Base-by-base conservation (phyloP, 352 stramenopile genomes). In the Phytophthora pistaciae region DNA sequence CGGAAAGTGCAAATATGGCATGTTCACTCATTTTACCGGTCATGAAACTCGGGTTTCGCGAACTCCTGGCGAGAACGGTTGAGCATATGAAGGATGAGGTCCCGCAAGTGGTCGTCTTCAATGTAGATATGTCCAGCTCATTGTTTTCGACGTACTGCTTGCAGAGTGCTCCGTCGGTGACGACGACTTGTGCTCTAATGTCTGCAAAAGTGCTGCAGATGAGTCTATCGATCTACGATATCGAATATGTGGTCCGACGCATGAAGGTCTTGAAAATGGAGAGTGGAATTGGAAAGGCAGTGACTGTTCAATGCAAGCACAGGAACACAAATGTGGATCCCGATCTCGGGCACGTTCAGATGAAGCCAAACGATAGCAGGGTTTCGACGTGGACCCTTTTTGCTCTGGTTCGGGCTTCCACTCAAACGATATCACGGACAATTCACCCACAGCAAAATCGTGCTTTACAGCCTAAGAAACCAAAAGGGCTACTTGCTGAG, bases 161-260 rank as follows among this genome's bases (percentile, higher is more conserved):
- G 42, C 42, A 49, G 42, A 49, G 14, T 49, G 5, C 42, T 2
- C 36, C 36, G 13, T 44, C 36, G 36, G 7, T 44, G 13, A 44
- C 13, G 36, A 44, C 36, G 9, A 44, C 42, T n/a, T 46, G 46
- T 27, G 50, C 33, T 14, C 25, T 50, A 10, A 56, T 56, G 42
- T 27, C 33, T 36, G 58, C 48, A 25, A 44, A 62, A 21, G 9
- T 23, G 13, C 14, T 62, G n/a, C 56, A 53, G 21, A 62, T 62
- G 56, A n/a, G 36, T 42, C 21, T 27, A 38, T 62, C 56, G 14
- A 13, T 61, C 1, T 50, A 61, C 25, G 56, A 52, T 53, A 42
- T 61, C 25, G 56, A 61, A 36, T 2, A 40, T 11, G 40, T 61
- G 33, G 23, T 52, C 38, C 20, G 23, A 13, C 56, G 56, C 36